Conservation (phyloP, 1,284 basidiomycete genomes). For the Fomitiporia mediterranea region DNA sequence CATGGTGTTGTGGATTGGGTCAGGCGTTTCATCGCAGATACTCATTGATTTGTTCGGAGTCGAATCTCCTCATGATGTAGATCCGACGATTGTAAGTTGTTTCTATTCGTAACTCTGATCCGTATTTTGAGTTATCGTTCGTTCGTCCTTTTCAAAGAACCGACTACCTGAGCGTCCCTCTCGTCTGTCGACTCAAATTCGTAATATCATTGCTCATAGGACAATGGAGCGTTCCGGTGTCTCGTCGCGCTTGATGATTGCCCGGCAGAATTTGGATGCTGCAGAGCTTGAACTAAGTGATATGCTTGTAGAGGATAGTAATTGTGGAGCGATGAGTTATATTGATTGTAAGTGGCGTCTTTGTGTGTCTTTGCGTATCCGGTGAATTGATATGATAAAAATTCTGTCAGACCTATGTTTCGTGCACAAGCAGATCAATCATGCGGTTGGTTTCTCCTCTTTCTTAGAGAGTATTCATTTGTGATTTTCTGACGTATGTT, state of each 20-base stretch:
- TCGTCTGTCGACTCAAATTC: slow-evolving; percentile 78
- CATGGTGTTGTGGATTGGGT: slow-evolving; percentile 90
- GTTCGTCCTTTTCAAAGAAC: slow-evolving; percentile 39
- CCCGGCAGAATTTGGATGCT: slow-evolving; percentile 91
- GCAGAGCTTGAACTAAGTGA: slow-evolving; percentile 96
- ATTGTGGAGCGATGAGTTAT: slow-evolving; percentile 91
- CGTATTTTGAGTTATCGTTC: slow-evolving; percentile 1
- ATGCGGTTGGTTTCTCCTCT: slow-evolving; percentile 45
- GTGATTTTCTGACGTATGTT: background rate
- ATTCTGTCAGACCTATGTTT: slow-evolving; percentile 42
- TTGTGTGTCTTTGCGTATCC: slow-evolving; percentile 29
- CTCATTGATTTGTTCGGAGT: slow-evolving; percentile 85
- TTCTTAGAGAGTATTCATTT: background rate
- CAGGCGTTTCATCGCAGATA: slow-evolving; percentile 76
- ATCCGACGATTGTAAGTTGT: slow-evolving; percentile 64
- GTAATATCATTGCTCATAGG: slow-evolving; percentile 77
- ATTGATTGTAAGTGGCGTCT: slow-evolving; percentile 68
- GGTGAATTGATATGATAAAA: slow-evolving; percentile 33
- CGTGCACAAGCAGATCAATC: slow-evolving; percentile 55
- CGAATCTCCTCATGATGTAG: slow-evolving; percentile 71
- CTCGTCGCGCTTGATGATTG: slow-evolving; percentile 68
- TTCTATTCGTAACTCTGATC: background rate
- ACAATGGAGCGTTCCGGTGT: slow-evolving; percentile 56
- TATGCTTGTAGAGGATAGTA: slow-evolving; percentile 95
- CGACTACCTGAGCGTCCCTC: slow-evolving; percentile 73